Percentiles rank a stretch among this genome's conserved stretches.
Conservation (phyloP, 1,284 basidiomycete genomes). For the Peniophora sp. region DNA sequence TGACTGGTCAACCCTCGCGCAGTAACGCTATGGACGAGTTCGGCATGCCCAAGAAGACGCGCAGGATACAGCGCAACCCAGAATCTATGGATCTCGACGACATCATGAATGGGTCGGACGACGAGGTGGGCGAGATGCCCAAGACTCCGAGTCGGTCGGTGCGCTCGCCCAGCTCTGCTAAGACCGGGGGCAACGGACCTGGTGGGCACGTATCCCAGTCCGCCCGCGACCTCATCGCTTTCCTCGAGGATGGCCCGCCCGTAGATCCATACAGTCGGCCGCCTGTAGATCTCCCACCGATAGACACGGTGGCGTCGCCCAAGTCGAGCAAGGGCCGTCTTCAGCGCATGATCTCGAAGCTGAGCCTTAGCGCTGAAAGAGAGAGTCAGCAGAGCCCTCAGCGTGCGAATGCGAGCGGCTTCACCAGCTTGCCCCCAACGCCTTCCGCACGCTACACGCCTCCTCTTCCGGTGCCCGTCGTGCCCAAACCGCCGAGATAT, state of each 20-base stretch:
- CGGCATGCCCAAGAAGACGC: slow-evolving; percentile 29
- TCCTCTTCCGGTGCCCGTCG: slow-evolving; percentile 2
- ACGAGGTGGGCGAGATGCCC: slow-evolving; percentile 30
- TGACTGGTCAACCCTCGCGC: background rate
- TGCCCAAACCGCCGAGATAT: background rate
- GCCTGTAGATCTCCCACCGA: slow-evolving; percentile 4
- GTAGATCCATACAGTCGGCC: slow-evolving; percentile 17
- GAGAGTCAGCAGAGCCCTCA: slow-evolving; percentile 18
- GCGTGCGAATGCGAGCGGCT: slow-evolving; percentile 18
- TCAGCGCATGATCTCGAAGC: slow-evolving; percentile 72
- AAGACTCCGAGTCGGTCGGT: slow-evolving; percentile 8
- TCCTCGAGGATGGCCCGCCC: slow-evolving; percentile 57
- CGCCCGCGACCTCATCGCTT: slow-evolving; percentile 61
- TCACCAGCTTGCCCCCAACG: slow-evolving; percentile 9
- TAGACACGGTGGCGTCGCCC: slow-evolving; percentile 19
- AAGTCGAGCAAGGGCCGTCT: slow-evolving; percentile 41
- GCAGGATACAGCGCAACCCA: slow-evolving; percentile 43
- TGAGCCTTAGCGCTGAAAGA: slow-evolving; percentile 48
- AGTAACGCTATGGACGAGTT: slow-evolving; percentile 9
- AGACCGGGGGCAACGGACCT: slow-evolving; percentile 18
- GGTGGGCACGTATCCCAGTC: slow-evolving; percentile 28
- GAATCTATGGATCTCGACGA: slow-evolving; percentile 72
- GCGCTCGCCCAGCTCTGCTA: slow-evolving; percentile 1
- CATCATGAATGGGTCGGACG: slow-evolving; percentile 60
- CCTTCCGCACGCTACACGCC: slow-evolving; percentile 2